Base-by-base conservation (phyloP, 2,329 filamentous ascomycete genomes). In the Trichophyton simii region DNA sequence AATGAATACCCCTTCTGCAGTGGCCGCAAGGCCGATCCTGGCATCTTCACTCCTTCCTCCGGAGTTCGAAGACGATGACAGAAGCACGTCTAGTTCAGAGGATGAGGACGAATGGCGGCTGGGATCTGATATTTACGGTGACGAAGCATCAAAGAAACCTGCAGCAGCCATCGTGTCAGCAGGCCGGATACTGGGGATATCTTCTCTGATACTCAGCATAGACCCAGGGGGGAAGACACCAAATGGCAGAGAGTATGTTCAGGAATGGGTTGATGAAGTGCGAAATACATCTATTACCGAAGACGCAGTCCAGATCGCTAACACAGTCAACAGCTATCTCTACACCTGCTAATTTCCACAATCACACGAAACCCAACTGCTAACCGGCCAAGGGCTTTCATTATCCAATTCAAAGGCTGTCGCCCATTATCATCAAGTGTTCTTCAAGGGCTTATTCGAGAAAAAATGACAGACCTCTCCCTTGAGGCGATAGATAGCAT, bases 341-440 rank as follows among this genome's bases (percentile, higher is more conserved):
- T 60, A 9, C 61, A 62, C 41, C 44, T 64, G 8, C 38, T 63
- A n/a, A 38, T 63, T 42, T 48, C 46, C 38, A 50, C 44, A 44
- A 60, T 36, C 34, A 59, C 22, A 59, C 55, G 22, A 22, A 28
- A 55, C 41, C 3, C 50, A 34, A 58, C 36, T 41, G 28, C 54
- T 54, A 22, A n/a, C 44, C 18, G 25, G 25, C 59, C 31, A 55
- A 61, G 60, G 36, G 65, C 58, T 15, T 58, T 65, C 38, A 55
- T 66, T 22, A 58, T 66, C 15, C 63, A 65, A 50, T 66, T 62
- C 31, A 63, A 59, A 22, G 62, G 63, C 8, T 57, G 54, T 11
- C 62, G 58, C 1, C 42, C 58, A 2, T 20, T 63, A 25, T 54
- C 60, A 8, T 11, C 31, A 13, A 44, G 60, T 3, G n/a, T 57